These are phyloP conservation scores for Durotheca rogersii DNA, from an alignment of 495 filamentous ascomycete species.

Conservation along the genomic window DNA sequence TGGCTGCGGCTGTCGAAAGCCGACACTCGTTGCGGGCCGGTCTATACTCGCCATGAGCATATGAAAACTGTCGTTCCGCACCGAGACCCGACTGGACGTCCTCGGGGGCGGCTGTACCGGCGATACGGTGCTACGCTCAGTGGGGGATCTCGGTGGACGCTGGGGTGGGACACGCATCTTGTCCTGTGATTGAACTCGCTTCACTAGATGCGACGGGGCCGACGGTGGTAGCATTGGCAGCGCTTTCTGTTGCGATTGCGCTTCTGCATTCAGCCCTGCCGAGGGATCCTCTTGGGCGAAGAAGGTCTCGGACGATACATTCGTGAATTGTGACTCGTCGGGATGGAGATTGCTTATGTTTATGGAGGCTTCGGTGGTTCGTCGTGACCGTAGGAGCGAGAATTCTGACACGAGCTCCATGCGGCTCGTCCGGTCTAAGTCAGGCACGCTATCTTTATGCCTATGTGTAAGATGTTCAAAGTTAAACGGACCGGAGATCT, in stretches of 20 bases:
- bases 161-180: slow-evolving; percentile 48
- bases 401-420: slow-evolving; percentile 67
- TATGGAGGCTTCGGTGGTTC: slow-evolving; percentile 55
- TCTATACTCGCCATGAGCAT: slow-evolving; percentile 35
- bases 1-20: slow-evolving; percentile 46
- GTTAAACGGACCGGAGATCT: slow-evolving; percentile 82
- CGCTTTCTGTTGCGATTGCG: slow-evolving; percentile 17
- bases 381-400: slow-evolving; percentile 66
- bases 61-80: slow-evolving; percentile 44
- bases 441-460: slow-evolving; percentile 61
- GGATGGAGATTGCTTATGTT: slow-evolving; percentile 65
- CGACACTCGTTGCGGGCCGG: slow-evolving; percentile 41
- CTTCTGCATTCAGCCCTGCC: slow-evolving; percentile 19
- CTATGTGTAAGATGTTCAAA: slow-evolving; percentile 88
- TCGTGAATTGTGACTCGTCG: slow-evolving; percentile 63
- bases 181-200: slow-evolving; percentile 49
- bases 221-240: slow-evolving; percentile 25
- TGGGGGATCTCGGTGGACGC: slow-evolving; percentile 50
- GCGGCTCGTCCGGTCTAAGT: slow-evolving; percentile 56
- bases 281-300: slow-evolving; percentile 34
- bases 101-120: slow-evolving; percentile 46
- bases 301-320: slow-evolving; percentile 58
- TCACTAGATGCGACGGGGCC: slow-evolving; percentile 36
- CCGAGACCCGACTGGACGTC: slow-evolving; percentile 51
- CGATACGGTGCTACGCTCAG: slow-evolving; percentile 33